Base-by-base conservation (phyloP, 148 eudicot genomes). In the Spergularia bocconei region DNA sequence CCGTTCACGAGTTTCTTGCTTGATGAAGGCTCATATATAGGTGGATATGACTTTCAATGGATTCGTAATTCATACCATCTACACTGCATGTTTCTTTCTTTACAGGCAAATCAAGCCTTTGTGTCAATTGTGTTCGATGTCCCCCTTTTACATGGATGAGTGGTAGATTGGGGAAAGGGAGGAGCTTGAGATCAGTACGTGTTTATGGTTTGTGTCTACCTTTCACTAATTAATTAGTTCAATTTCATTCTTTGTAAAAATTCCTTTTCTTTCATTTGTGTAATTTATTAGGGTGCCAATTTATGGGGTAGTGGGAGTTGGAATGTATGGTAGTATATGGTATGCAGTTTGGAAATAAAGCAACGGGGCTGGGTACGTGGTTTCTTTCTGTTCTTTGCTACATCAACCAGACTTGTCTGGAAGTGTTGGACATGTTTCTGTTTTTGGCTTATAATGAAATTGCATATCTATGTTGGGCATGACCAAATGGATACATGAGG, bases 161-260 rank as follows among this genome's bases (percentile, higher is more conserved):
- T 23, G 19, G 13, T 23, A 68, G 19, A 51, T 51, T 38, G 48
- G 10, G 48, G 48, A 44, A 44, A 21, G 41, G 39, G 39, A 23
- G 15, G 57, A 68, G 71, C 71, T 21, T 68, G 71, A 68, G 71
- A 68, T 23, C 71, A 68, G 71, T 68, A 68, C 55, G 71, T 68
- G 51, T 23, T 21, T 68, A 68, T n/a, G 71, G 71, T 68, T 68
- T 68, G 71, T 68, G 51, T 68, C 71, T 68, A 51, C 58, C 71
- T 68, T 68, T 68, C 23, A 55, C 19, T 21, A 17, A 68, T 68
- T 12, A 50, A 8, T 5, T 68, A 6, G 39, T n/a, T 68, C 19
- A 68, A 21, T 2, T 51, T 20, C 52, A 1, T 11, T 13, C 25
- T 7, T 68, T 1, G 48, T 51, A 11, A 13, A 36, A 47, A 68